Evolutionary conservation across 2,329 filamentous ascomycete genomes (phyloP), one percentile per base, ranked within the genome.

Genomic region (Aureobasidium sp.): DNA sequence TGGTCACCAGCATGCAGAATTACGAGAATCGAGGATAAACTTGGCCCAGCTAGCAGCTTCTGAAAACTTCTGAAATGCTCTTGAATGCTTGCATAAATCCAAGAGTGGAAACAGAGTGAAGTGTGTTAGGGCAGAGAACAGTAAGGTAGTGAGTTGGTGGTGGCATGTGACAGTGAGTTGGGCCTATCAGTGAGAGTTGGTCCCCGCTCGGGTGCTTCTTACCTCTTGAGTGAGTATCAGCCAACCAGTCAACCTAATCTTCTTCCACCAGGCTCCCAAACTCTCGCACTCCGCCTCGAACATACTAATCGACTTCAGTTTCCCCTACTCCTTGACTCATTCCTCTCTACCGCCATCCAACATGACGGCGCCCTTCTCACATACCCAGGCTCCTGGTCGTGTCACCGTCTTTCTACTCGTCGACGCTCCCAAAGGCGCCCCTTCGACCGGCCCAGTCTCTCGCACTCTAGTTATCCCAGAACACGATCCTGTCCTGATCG

Each of bases 401-500:
- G 32, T 58, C 3, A 47, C 44, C 12, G 20, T 58, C 32, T 8
- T 9, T 12, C 32, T 58, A 4, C 17, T n/a, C 3, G 26, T 41
- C 15, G 13, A 39, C 4, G 3, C 20, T 39, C 41, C 7, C 17
- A n/a, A 29, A 9, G 42, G 55, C 55, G 26, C 17, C 15, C 23
- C 36, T 9, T 51, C 44, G 10, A 60, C 44, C 36, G 46, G 44
- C 10, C 57, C 46, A 9, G 3, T 27, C 2, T 8, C 17, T 41
- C 57, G 57, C 37, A 51, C 26, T 13, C 29, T 60, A 36, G 2
- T 46, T 10, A 50, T 60, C 46, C 57, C 57, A 4, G 17, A 20
- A n/a, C 15, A 32, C 13, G 57, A 68, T 10, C 66, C 65, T 10
- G 66, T 77, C 34, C 67, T 67, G 26, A 73, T 80, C 65, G 77